Evolutionary conservation across 306 rosid genomes (phyloP), one percentile per base, ranked within the genome.

Genomic region (Ziziphus jujuba): DNA sequence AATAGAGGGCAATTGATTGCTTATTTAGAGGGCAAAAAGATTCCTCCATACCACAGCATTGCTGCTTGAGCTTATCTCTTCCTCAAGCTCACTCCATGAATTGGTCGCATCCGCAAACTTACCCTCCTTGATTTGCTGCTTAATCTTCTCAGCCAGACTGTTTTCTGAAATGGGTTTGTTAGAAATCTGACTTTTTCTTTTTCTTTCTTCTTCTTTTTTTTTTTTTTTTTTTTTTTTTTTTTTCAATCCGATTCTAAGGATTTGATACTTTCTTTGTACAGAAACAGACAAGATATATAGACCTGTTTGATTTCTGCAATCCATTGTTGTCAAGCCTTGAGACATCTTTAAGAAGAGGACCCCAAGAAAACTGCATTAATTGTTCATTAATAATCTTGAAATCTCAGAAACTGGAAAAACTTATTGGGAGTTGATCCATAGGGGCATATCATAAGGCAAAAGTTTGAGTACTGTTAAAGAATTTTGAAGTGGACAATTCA

Each of bases 331-430:
- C 97, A 23, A 93, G 76, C 35, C 99, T 56, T 9, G 99, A 93
- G 16, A 93, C 67, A 48, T 90, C 97, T 77, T 88, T 86, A 38
- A 93, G 97, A 66, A 93, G 95, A 67, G 96, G 95, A 75, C 95
- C 99, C 99, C 99, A 93, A 43, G 99, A 86, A 49, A 77, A 59
- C 99, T 93, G 80, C 62, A 76, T 33, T 50, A 45, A 63, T 22
- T 20, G 35, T 20, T 25, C 23, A 24, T 58, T 1, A 34, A 3
- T 34, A 44, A 33, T 47, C 14, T 9, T 33, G 23, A 15, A 23
- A 48, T 63, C 3, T 34, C 10, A 17, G 47, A 9, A 23, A 59
- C n/a, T 22, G 57, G 22, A 55, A 20, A 53, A 19, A 21, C 49
- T 20, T 21, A 19, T 62, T n/a, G 48, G 36, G 43, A 75, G 3